Evolutionary conservation across 1,284 basidiomycete genomes (phyloP), one percentile per base, ranked within the genome.

Genomic region (Apiotrichum sp.): DNA sequence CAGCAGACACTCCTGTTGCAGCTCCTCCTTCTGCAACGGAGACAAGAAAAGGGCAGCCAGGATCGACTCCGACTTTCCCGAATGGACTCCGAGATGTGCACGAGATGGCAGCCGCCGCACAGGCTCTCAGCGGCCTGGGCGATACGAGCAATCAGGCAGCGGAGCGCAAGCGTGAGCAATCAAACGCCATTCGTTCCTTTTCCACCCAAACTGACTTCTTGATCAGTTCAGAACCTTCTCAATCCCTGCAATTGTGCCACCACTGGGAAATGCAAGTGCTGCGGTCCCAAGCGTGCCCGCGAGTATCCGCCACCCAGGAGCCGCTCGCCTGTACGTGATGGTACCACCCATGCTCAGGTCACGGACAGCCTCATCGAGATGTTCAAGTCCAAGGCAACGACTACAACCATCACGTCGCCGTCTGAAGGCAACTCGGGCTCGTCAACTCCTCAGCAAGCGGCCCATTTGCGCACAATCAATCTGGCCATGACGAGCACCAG

Each of bases 221-320:
- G 16, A 14, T 10, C 59, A 73, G 71, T 73, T 22, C 47, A 50
- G 43, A 66, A 63, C 32, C 60, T 76, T 13, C 61, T 73, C 16
- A 74, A 74, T 53, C 74, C 78, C 1, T 79, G 79, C 59, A 59
- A 69, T 33, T 82, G 81, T 65, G 75, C 76, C 41, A 67, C 71
- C 3, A 73, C 69, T 35, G 78, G 77, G 1, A 64, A 66, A 1
- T 82, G 80, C 65, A 72, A 70, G 54, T 89, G 88, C 68, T 85
- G 82, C 62, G 79, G 79, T 8, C 76, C 78, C 13, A 72, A 69
- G 44, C 60, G 55, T 32, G n/a, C 29, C 9, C 52, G 50, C 36
- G 29, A 50, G 6, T 50, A 40, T n/a, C 49, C 49, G 7, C 29
- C 39, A 33, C 31, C 43, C 22, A 35, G 40, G 40, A 13, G 31